Evolutionary conservation across 495 filamentous ascomycete genomes (phyloP).

Genomic region (Trichocladium antarcticum): DNA sequence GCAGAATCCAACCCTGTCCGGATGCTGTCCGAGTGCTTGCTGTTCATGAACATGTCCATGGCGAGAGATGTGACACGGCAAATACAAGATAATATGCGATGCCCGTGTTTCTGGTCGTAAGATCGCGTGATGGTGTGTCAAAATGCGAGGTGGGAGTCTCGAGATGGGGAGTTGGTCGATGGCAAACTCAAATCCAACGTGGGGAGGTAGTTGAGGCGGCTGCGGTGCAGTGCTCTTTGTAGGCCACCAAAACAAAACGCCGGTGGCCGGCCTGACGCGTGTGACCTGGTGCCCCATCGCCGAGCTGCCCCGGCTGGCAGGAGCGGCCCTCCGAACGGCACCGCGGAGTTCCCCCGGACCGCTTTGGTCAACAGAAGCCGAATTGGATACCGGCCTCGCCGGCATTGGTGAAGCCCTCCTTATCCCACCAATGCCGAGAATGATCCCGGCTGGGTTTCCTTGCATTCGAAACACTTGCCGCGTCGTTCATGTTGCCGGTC

Average conservation of each 20-base stretch:
- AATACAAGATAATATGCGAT: neutral
- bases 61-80: neutral
- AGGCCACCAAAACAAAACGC: too few species aligned
- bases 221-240: too few species aligned
- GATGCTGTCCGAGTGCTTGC: conserved; percentile 4
- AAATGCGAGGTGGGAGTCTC: too few species aligned
- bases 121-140: neutral
- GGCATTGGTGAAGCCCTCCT: neutral
- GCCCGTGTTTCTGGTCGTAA: too few species aligned
- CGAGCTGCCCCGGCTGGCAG: neutral
- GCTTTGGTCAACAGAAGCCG: neutral
- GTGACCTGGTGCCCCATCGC: neutral
- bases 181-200: too few species aligned
- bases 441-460: neutral
- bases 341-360: neutral
- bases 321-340: neutral
- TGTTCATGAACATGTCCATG: conserved; percentile 2
- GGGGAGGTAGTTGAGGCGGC: too few species aligned
- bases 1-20: neutral
- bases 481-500: neutral
- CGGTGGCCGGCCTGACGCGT: too few species aligned
- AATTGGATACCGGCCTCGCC: neutral
- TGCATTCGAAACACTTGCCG: neutral
- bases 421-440: neutral
- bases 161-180: too few species aligned